Conservation (phyloP, 352 stramenopile species). For the Phytophthora citrophthora region DNA sequence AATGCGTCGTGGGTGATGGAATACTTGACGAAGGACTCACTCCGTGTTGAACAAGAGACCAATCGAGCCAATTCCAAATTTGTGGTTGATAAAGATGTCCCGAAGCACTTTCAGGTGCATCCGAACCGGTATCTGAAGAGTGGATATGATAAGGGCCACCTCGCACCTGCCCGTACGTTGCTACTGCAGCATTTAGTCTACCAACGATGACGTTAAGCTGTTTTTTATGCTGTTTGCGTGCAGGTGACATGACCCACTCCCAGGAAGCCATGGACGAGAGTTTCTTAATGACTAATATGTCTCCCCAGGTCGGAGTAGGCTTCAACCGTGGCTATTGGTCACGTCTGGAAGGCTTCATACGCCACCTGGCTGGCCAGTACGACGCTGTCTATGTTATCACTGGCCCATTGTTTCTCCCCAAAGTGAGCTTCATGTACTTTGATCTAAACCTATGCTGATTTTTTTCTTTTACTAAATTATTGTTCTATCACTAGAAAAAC, state of each 20-base stretch:
- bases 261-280: conserved; percentile 92
- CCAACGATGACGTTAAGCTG: not conserved
- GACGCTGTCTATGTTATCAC: conserved; percentile 92
- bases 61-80: conserved; percentile 91
- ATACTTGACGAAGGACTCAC: conserved; percentile 73
- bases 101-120: conserved; percentile 84
- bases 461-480: not conserved
- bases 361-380: conserved; percentile 79
- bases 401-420: conserved; percentile 93
- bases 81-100: conserved; percentile 73
- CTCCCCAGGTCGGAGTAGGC: conserved; percentile 88
- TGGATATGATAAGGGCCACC: conserved; percentile 95
- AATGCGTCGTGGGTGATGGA: conserved; percentile 90
- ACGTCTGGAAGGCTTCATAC: conserved; percentile 86
- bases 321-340: conserved; percentile 93
- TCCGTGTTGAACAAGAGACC: conserved; percentile 70
- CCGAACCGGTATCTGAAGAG: conserved; percentile 90
- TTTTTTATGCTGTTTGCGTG: not conserved
- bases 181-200: not conserved
- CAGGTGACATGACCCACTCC: conserved; percentile 88
- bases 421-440: conserved; percentile 33
- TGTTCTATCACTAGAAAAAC: conserved; percentile 46
- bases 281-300: conserved; percentile 96
- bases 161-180: conserved; percentile 85
- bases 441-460: not conserved